Conservation (phyloP, 202 grass and related monocot genomes). For the Schoenoplectus triqueter region DNA sequence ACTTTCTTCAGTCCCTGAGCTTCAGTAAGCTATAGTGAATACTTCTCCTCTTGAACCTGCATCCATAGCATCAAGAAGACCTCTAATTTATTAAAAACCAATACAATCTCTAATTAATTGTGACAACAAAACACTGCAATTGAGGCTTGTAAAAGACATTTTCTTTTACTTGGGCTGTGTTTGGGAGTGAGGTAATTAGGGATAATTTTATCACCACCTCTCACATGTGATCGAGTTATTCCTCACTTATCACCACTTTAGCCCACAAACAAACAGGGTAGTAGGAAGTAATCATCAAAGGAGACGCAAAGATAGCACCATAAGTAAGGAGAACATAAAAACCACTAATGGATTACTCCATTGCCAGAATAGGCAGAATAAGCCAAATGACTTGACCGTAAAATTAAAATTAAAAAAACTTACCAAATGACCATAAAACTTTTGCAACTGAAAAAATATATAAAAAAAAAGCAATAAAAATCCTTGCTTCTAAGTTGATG, state of each 20-base stretch:
- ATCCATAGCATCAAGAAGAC: conserved; percentile 20
- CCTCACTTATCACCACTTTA: too few relatives aligned
- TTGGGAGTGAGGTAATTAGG: too few relatives aligned
- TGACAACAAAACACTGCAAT: not conserved
- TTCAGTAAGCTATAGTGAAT: conserved; percentile 46
- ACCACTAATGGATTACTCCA: too few relatives aligned
- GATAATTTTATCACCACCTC: too few relatives aligned
- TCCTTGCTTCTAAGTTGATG: conserved; percentile 15
- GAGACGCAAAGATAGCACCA: not conserved
- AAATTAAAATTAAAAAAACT: not conserved
- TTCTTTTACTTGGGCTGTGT: not conserved
- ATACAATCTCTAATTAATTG: conserved; percentile 7
- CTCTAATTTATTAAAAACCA: not conserved
- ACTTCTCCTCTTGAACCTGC: conserved; percentile 77
- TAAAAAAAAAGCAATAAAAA: not conserved
- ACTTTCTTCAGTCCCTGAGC: conserved; percentile 3
- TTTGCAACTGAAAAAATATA: not conserved
- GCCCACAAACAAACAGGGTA: too few relatives aligned
- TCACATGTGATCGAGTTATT: too few relatives aligned
- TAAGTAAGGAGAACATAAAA: not conserved
- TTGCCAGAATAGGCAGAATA: not conserved
- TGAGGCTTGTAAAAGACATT: not conserved
- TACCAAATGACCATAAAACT: conserved; percentile 2
- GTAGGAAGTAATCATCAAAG: not conserved
- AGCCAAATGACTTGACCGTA: not conserved